Evolutionary conservation across 108 stramenopile genomes (phyloP).

Genomic region (Mediolabrus comicus): DNA sequence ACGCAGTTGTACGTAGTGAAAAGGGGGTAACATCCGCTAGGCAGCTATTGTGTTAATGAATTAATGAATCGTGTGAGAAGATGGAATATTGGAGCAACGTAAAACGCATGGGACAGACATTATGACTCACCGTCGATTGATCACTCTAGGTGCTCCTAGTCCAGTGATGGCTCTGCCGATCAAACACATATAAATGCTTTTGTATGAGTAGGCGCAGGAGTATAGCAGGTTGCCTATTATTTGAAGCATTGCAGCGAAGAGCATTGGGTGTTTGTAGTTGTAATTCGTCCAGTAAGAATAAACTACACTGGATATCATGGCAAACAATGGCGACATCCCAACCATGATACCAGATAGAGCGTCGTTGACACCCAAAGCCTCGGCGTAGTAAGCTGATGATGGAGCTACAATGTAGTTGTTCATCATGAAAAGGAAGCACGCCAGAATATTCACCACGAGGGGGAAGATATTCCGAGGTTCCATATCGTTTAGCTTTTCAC

Average conservation of each 20-base stretch:
- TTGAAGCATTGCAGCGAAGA: constrained; percentile 63
- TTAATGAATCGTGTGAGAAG: neutral
- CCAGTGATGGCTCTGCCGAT: constrained; percentile 75
- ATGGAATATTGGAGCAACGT: neutral
- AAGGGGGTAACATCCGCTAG: constrained; percentile 78
- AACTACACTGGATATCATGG: constrained; percentile 54
- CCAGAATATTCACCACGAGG: constrained; percentile 66
- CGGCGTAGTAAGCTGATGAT: constrained; percentile 73
- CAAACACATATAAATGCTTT: constrained; percentile 63
- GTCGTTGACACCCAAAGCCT: constrained; percentile 66
- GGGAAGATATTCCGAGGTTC: constrained; percentile 46
- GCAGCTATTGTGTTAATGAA: constrained; percentile 42
- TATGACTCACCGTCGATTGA: constrained; percentile 55
- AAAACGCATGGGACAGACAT: neutral
- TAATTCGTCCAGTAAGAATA: constrained; percentile 82
- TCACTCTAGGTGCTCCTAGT: constrained; percentile 75
- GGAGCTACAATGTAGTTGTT: constrained; percentile 89
- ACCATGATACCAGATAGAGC: constrained; percentile 80
- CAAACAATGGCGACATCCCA: constrained; percentile 76
- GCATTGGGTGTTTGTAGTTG: constrained; percentile 68
- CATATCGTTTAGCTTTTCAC: constrained; percentile 24
- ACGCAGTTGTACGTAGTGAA: constrained; percentile 58
- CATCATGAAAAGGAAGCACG: constrained; percentile 84
- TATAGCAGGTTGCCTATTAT: constrained; percentile 79
- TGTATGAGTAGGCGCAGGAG: constrained; percentile 60